Evolutionary conservation across 2,329 filamentous ascomycete species (phyloP), one percentile per base, ranked within the genome.

Genomic region (Neophaeococcomyces aloes): DNA sequence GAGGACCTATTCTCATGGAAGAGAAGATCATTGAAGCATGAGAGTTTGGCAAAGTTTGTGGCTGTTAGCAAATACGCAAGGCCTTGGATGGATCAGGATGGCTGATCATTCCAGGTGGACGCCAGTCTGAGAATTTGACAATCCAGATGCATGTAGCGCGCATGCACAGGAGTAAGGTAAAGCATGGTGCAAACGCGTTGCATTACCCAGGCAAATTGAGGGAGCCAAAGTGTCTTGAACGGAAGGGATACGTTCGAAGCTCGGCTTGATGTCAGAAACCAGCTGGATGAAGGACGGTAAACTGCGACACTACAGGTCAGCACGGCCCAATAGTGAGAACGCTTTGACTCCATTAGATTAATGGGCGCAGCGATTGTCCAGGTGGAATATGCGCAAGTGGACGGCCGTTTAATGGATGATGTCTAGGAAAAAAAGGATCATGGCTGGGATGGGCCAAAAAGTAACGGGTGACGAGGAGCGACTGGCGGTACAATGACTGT

Each of bases 371-470:
- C 46, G 41, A 50, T 48, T 52, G 50, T 46, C 50, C 48, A 43
- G 50, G 50, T 49, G 48, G 52, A 52, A 50, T 51, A 54, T 48
- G 48, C 29, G 50, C 48, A 49, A 48, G 50, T 46, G 50, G 50
- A 46, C 49, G 47, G 49, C 48, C 48, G 45, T 35, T n/a, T 19
- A 38, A 45, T 40, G 44, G 42, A 44, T 46, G 48, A 50, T 51
- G 52, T 49, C 47, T 45, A 46, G 45, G 45, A 48, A 47, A 48
- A 47, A 48, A 46, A 50, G 47, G 51, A 48, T 45, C 44, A 44
- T 42, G 42, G 43, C 50, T 51, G 49, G 47, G 47, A 54, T 51
- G 47, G 48, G 35, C 32, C 36, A 38, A 46, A 42, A 41, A 34
- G 40, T 36, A 47, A 47, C 41, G 39, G 42, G 48, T 45, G 39